Base-by-base conservation (phyloP, 225 moss, liverwort and hornwort genomes). In the Physcomitrellopsis africana region DNA sequence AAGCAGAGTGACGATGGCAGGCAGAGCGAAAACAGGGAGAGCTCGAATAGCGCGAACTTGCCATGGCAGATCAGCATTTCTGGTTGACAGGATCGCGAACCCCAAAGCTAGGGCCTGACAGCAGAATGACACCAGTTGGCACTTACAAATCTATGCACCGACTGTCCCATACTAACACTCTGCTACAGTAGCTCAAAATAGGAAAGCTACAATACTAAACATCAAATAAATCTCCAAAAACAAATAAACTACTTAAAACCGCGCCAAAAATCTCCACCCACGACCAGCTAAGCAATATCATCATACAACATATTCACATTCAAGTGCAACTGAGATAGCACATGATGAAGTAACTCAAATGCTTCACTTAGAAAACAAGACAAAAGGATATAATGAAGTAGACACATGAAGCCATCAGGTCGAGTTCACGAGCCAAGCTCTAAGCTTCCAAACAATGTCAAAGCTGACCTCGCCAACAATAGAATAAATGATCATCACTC, bases 11-110 rank as follows among this genome's bases (percentile, higher is more conserved):
- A 94, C 90, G 69, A 93, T 18, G 4, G 92, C 85, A 41, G 97
- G 97, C 76, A 95, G 81, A 58, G 81, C 93, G 76, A 99, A 99
- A 13, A 93, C 94, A 51, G 97, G 97, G 7, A 95, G 81, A 1
- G 93, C 95, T 52, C 97, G 87, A 57, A 89, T 63, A 15, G 90
- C 93, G 69, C 97, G 91, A 52, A 85, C 77, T 80, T 93, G 83
- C 97, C 97, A 99, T 22, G 85, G 80, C 93, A 95, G 78, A 9
- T 93, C 84, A 44, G 86, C 71, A 48, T 76, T 80, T 81, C 97
- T 88, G 46, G 92, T 92, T 16, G 97, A 86, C 60, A 93, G 81
- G 14, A 99, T 86, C 37, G 97, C 94, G 51, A 95, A 76, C 65
- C 91, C 97, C 72, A 99, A 83, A 22, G 92, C 81, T 46, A 93